Base-by-base conservation (phyloP, 441 rosid genomes). In the Aquilaria agallochum region DNA sequence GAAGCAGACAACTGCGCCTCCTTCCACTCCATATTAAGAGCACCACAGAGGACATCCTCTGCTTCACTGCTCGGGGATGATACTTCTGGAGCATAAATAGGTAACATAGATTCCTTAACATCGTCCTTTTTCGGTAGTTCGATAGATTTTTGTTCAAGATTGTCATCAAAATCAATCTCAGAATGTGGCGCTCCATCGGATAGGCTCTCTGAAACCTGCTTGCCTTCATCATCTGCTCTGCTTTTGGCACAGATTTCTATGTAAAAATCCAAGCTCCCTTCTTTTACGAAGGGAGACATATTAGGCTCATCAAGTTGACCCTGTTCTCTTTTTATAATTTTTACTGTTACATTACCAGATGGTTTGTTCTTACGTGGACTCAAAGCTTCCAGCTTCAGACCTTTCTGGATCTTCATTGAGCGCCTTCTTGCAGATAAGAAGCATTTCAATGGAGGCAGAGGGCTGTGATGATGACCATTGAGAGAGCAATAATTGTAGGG, bases 401-500 rank as follows among this genome's bases (percentile, higher is more conserved):
- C 76, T 71, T 75, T 94, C 66, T 84, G 90, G 9, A 81, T 61
- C 79, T 83, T 89, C 77, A 89, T 49, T 12, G 80, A 72, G 31
- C 70, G 75, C 58, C 95, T 84, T 78, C 78, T 83, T 5, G 86
- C 75, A 13, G 84, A 82, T 62, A 91, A 66, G 78, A 91, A 94
- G 73, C 80, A 67, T 76, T 83, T 89, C 65, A 91, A 71, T 15
- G 97, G 96, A 59, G 88, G 90, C 74, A 71, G 71, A 72, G 80
- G 92, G 46, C 73, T 42, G 59, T 82, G 96, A 50, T 68, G 81
- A 78, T 89, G 95, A 30, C 95, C 97, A 46, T 94, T 94, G 27
- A 94, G 95, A 55, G 99, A 94, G 68, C 99, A 94, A 68, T 87
- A 87, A 20, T 70, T 82, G 65, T 83, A 91, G 14, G 92, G 88